phyloP scores from a whole-genome alignment of 2,329 filamentous ascomycete species.

The Aspergillus unguis region DNA sequence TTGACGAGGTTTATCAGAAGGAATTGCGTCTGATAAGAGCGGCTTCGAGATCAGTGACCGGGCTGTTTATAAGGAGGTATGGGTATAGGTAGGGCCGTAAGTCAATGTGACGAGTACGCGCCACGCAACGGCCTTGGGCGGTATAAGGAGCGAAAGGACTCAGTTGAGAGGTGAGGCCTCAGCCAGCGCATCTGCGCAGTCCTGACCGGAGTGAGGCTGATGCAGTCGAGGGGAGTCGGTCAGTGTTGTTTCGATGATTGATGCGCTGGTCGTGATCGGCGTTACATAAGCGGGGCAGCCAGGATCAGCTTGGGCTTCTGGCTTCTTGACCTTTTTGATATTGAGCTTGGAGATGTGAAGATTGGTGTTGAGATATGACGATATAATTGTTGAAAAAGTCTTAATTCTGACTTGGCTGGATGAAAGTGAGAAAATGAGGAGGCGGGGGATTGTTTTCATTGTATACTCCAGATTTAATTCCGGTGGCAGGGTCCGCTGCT shows the following conservation, averaged over 20 bases:
- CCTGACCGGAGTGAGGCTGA: background rate
- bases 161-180: background rate
- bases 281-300: slow-evolving; percentile 7
- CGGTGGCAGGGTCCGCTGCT: slow-evolving; percentile 2
- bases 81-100: background rate
- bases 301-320: too few relatives aligned
- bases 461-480: slow-evolving; percentile 6
- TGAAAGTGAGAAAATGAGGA: slow-evolving; percentile 1
- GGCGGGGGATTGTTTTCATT: slow-evolving; percentile 5
- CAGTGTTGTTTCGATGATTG: background rate
- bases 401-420: background rate
- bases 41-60: background rate
- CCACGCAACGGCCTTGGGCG: background rate
- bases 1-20: background rate
- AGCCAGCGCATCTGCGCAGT: slow-evolving; percentile 11
- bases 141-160: background rate
- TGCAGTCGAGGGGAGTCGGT: background rate
- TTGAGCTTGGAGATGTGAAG: too few relatives aligned
- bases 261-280: slow-evolving; percentile 6
- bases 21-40: background rate
- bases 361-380: background rate
- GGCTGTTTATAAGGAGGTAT: background rate
- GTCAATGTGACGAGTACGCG: background rate
- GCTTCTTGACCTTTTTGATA: too few relatives aligned
- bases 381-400: background rate